Conservation (phyloP, 331 rosid species). For the Stylosanthes scabra region DNA sequence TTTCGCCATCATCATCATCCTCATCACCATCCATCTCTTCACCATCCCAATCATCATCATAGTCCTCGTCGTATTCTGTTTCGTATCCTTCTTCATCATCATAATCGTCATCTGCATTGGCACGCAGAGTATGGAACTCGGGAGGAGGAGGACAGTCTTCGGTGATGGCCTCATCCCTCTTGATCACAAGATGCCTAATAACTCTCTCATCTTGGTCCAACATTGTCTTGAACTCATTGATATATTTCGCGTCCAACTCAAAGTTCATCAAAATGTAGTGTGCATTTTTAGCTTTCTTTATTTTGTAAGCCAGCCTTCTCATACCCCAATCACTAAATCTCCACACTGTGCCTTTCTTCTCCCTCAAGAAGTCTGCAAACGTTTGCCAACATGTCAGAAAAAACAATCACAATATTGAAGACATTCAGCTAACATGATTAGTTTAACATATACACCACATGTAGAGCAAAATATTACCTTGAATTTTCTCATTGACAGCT, state of each 20-base stretch:
- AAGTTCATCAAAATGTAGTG: conserved; percentile 88
- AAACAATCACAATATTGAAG: conserved; percentile 11
- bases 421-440: background rate
- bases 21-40: background rate
- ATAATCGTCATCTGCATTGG: conserved; percentile 51
- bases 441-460: conserved; percentile 1
- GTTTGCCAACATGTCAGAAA: conserved; percentile 27
- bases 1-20: conserved; percentile 35
- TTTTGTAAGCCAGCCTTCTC: conserved; percentile 88
- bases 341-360: conserved; percentile 92
- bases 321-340: conserved; percentile 92
- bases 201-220: conserved; percentile 90
- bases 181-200: conserved; percentile 85
- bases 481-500: conserved; percentile 74
- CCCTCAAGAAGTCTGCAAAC: conserved; percentile 75
- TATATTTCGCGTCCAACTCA: conserved; percentile 85
- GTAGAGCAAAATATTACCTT: conserved; percentile 52
- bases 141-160: conserved; percentile 97
- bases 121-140: conserved; percentile 56
- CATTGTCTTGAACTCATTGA: conserved; percentile 84
- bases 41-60: conserved; percentile 28
- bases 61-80: conserved; percentile 40
- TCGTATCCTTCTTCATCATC: conserved; percentile 42
- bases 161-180: conserved; percentile 82
- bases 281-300: conserved; percentile 78